phyloP scores from a whole-genome alignment of 257 asterid species.

The Petrea volubilis region DNA sequence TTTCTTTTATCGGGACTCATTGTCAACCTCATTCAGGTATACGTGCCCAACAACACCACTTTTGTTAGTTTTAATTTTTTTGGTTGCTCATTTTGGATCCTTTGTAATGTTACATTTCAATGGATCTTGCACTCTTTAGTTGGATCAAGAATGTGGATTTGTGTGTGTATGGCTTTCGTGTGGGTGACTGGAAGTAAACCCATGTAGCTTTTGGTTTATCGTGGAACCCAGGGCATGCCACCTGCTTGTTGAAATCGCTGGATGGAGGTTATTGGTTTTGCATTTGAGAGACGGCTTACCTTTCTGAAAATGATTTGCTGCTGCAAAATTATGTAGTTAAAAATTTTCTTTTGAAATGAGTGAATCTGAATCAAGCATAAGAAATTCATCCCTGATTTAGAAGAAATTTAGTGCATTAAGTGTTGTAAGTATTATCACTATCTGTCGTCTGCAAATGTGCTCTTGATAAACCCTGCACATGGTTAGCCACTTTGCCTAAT shows the following conservation, averaged over 20 bases:
- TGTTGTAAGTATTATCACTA: not conserved
- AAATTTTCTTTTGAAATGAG: not conserved
- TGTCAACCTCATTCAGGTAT: slow-evolving; percentile 75
- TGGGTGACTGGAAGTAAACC: not conserved
- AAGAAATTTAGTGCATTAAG: not conserved
- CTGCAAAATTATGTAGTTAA: not conserved
- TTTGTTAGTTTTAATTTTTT: not conserved
- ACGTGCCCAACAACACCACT: not conserved
- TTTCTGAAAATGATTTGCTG: not conserved
- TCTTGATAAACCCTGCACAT: not conserved
- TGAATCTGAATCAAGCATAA: not conserved
- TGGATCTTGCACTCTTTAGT: not conserved
- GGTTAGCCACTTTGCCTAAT: not conserved
- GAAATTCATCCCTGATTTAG: not conserved
- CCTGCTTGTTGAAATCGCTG: not conserved
- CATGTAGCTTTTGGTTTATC: not conserved
- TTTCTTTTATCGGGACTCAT: slow-evolving; percentile 71
- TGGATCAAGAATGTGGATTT: slow-evolving; percentile 9
- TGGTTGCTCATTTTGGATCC: not conserved
- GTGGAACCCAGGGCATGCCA: not conserved
- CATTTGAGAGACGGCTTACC: not conserved
- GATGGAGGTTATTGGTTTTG: not conserved
- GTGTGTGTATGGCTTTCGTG: not conserved
- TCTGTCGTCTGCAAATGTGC: not conserved
- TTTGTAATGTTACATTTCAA: too few relatives aligned